These are phyloP conservation scores for Mrakia frigida DNA, from an alignment of 768 basidiomycete genomes.

Conservation along the genomic window DNA sequence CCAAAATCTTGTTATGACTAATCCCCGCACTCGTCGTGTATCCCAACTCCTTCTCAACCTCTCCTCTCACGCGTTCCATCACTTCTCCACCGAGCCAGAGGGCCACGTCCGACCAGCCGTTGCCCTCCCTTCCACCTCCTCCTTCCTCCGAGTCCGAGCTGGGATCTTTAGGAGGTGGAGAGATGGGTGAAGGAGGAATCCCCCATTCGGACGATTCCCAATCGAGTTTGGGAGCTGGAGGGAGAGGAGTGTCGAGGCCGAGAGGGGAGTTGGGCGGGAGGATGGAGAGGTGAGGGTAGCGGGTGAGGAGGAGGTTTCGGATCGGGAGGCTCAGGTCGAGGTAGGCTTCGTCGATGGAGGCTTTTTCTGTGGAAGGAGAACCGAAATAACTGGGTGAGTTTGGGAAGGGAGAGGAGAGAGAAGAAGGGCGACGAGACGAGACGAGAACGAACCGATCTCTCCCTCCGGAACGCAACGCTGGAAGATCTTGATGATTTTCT, in stretches of 20 bases:
- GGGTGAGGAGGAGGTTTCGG: conserved; percentile 64
- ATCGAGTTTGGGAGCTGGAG: conserved; percentile 41
- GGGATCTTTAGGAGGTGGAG: not conserved
- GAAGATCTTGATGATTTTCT: conserved; percentile 78
- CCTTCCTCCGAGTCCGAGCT: conserved; percentile 6
- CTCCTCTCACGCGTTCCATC: conserved; percentile 67
- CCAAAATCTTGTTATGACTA: conserved; percentile 86
- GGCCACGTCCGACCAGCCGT: conserved; percentile 84
- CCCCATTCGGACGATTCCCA: conserved; percentile 37
- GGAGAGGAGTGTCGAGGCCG: conserved; percentile 68
- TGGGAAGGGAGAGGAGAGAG: not conserved
- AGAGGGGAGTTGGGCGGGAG: conserved; percentile 63
- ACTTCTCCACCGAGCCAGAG: conserved; percentile 81
- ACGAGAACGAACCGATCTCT: conserved; percentile 64
- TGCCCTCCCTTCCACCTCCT: not conserved
- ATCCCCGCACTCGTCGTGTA: conserved; percentile 95
- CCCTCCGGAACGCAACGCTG: conserved; percentile 69
- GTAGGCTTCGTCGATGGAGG: conserved; percentile 95
- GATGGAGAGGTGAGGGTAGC: conserved; percentile 68
- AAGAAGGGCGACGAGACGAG: too few relatives aligned
- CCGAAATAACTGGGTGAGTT: not conserved
- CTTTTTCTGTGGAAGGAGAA: conserved; percentile 64
- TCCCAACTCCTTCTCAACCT: conserved; percentile 64
- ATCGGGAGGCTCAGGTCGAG: conserved; percentile 81
- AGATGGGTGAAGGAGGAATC: conserved; percentile 29